Conservation (phyloP, 345 rosid species). For the Brassica napus region Da-Ae NC_063435.1:5679001-5679500, state of each 20-base stretch:
- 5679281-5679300: conserved; percentile 26
- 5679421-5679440: conserved; percentile 79
- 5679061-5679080: not conserved
- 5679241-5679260: not conserved
- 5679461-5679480: conserved; percentile 86
- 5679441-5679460: conserved; percentile 84
- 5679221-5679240: no score
- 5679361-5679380: conserved; percentile 87
- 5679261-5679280: not conserved
- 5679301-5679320: not conserved
- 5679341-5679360: conserved; percentile 82
- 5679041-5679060: not conserved
- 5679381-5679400: conserved; percentile 75
- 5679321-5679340: conserved; percentile 65
- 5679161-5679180: conserved; percentile 17
- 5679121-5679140: not conserved
- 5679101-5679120: not conserved
- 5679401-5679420: conserved; percentile 95
- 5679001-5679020: not conserved
- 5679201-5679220: conserved; percentile 26
- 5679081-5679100: not conserved
- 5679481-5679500: conserved; percentile 74
- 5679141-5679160: not conserved
- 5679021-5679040: not conserved
- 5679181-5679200: conserved; percentile 5